These are phyloP conservation scores for Acephala macrosclerotiorum DNA, from an alignment of 2,329 filamentous ascomycete species.

Conservation along the genomic window DNA sequence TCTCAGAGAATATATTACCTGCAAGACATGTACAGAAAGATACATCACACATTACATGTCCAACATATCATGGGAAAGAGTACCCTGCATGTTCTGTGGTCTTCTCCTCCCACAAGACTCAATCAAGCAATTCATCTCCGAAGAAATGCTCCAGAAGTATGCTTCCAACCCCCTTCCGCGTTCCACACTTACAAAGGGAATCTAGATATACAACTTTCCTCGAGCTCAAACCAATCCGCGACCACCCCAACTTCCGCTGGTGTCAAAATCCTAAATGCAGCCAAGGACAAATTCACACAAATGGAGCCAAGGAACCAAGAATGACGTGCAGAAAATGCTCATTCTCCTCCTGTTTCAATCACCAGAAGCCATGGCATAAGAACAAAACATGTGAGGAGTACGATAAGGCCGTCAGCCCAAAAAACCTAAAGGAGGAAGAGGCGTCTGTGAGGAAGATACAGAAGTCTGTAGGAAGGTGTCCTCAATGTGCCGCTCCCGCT, in stretches of 20 bases:
- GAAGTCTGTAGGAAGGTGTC: neutral
- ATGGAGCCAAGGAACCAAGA: neutral
- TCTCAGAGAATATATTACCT: neutral
- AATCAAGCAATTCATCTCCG: neutral
- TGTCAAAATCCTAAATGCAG: neutral
- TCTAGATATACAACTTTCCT: neutral
- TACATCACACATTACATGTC: neutral
- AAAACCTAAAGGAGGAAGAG: neutral
- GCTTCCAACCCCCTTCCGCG: neutral
- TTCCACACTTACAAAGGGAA: neutral
- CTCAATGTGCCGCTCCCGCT: neutral
- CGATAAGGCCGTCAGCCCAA: neutral
- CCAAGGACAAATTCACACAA: conserved; percentile 2
- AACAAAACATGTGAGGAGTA: neutral
- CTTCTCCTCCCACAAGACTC: neutral
- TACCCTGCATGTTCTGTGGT: neutral
- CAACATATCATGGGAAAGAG: neutral
- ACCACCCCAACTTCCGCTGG: conserved; percentile 10
- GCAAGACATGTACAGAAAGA: neutral
- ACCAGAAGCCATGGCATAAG: neutral
- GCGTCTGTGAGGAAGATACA: neutral
- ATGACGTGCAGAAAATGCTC: conserved; percentile 9
- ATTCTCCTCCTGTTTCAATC: neutral
- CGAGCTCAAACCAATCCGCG: neutral
- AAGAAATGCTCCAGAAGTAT: neutral